phyloP scores from a whole-genome alignment of 2,329 filamentous ascomycete genomes.

The Paecilomyces variotii region DNA sequence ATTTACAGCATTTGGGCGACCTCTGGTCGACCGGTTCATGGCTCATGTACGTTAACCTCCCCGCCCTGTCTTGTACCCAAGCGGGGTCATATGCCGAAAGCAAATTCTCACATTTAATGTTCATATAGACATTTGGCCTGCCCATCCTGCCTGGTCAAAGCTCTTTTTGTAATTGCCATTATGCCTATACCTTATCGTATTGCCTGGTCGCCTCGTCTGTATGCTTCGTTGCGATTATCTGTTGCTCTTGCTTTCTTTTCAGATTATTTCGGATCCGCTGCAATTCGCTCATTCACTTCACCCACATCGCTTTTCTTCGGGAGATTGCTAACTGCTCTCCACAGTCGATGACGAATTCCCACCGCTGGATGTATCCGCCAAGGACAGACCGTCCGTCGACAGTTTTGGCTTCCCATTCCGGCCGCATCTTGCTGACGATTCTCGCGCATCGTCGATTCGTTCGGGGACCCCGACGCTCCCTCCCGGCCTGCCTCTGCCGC shows the following conservation, averaged over 20 bases:
- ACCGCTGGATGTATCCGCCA: slow-evolving; percentile 32
- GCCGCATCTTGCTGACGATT: slow-evolving; percentile 25
- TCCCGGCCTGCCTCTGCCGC: slow-evolving; percentile 35
- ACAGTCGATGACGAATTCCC: slow-evolving; percentile 42
- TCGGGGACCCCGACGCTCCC: slow-evolving; percentile 33
- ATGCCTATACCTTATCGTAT: slow-evolving; percentile 22
- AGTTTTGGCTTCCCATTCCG: slow-evolving; percentile 28
- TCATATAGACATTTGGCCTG: slow-evolving; percentile 31
- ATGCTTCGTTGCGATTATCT: slow-evolving; percentile 12
- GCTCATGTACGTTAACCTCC: slow-evolving; percentile 46
- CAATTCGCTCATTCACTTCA: slow-evolving; percentile 2
- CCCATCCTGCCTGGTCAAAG: slow-evolving; percentile 17
- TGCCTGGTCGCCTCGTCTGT: slow-evolving; percentile 11
- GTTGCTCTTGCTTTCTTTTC: slow-evolving; percentile 9
- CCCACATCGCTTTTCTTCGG: slow-evolving; percentile 1
- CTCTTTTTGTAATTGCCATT: slow-evolving; percentile 27
- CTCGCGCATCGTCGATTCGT: slow-evolving; percentile 18
- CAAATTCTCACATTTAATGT: slow-evolving; percentile 39
- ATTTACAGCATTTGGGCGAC: slow-evolving; percentile 28
- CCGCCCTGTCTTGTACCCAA: slow-evolving; percentile 34
- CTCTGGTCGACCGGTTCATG: slow-evolving; percentile 25
- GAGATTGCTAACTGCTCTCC: slow-evolving; percentile 18
- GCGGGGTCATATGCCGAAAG: slow-evolving; percentile 37
- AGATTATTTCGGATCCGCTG: slow-evolving; percentile 6
- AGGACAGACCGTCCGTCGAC: slow-evolving; percentile 27